phyloP scores from a whole-genome alignment of 495 filamentous ascomycete genomes.

The Lophiotrema nucula region DNA sequence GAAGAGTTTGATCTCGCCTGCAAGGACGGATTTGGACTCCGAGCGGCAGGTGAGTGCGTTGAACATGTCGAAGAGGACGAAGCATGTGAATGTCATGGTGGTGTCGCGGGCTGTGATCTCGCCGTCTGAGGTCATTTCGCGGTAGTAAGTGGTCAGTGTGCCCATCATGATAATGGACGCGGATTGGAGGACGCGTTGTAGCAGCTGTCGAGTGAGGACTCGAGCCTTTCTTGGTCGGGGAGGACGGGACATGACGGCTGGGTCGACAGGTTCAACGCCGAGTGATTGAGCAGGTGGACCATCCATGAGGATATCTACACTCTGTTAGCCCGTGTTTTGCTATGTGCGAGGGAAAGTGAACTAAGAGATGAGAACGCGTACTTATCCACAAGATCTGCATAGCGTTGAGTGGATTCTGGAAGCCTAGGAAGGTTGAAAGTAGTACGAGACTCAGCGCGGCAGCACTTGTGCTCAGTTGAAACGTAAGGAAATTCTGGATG shows the following conservation, averaged over 20 bases:
- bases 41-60: conserved; percentile 92
- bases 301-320: conserved; percentile 95
- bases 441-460: conserved; percentile 90
- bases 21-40: conserved; percentile 81
- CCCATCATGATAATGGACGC: conserved; percentile 86
- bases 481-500: conserved; percentile 98
- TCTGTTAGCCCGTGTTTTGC: conserved; percentile 11
- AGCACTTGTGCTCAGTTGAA: conserved; percentile 95
- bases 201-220: conserved; percentile 77
- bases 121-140: conserved; percentile 81
- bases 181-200: conserved; percentile 82
- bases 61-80: conserved; percentile 99
- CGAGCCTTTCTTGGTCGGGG: conserved; percentile 80
- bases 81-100: conserved; percentile 98
- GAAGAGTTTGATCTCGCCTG: conserved; percentile 78
- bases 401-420: conserved; percentile 91
- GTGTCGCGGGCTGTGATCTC: conserved; percentile 88
- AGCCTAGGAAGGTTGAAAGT: conserved; percentile 84
- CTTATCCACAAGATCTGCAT: conserved; percentile 99
- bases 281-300: conserved; percentile 96
- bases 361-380: conserved; percentile 50
- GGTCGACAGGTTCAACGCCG: conserved; percentile 93
- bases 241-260: conserved; percentile 87
- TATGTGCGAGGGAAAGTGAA: too few relatives aligned
- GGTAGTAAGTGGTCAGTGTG: conserved; percentile 84